phyloP scores from a whole-genome alignment of 257 asterid genomes.

The Nicotiana sylvestris region DNA sequence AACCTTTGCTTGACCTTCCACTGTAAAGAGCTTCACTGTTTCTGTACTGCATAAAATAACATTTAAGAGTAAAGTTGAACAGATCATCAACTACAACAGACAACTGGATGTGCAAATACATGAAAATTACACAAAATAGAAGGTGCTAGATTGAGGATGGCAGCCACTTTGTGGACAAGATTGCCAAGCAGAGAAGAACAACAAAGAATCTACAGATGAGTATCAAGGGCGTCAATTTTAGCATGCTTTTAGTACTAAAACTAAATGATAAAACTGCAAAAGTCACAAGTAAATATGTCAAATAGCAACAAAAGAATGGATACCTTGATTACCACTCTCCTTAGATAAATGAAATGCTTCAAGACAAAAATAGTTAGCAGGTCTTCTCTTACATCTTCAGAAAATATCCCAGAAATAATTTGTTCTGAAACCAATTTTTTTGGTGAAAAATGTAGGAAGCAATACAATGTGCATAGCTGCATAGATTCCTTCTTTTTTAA shows the following conservation, averaged over 20 bases:
- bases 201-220: not conserved
- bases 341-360: not conserved
- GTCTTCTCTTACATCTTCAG: not conserved
- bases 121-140: not conserved
- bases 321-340: not conserved
- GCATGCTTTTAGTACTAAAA: not conserved
- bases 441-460: not conserved
- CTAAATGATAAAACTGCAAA: not conserved
- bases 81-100: conserved; percentile 7
- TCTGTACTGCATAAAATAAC: conserved; percentile 77
- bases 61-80: conserved; percentile 25
- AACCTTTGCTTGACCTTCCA: conserved; percentile 88
- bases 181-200: not conserved
- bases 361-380: not conserved
- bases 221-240: not conserved
- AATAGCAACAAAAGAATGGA: not conserved
- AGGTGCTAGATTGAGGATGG: not conserved
- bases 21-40: conserved; percentile 62
- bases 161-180: not conserved
- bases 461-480: not conserved
- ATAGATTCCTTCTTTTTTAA: not conserved
- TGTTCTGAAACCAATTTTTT: not conserved
- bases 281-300: not conserved
- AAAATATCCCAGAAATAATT: not conserved
- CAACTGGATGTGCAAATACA: not conserved